Conservation (phyloP, 1,284 basidiomycete species). For the Papiliotrema nemorosa region DNA sequence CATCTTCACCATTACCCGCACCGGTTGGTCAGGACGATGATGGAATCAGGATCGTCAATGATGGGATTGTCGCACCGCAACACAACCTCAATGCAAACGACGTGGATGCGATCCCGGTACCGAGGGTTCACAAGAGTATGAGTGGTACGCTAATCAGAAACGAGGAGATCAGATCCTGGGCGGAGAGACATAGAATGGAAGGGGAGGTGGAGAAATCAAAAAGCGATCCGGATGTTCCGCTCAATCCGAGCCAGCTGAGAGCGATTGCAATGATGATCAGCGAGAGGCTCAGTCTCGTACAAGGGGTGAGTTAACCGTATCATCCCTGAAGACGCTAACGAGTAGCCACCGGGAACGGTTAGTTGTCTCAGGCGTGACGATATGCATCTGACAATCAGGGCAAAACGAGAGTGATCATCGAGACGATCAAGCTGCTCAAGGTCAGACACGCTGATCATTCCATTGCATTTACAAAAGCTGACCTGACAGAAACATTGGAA, state of each 20-base stretch:
- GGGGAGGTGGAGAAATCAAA: conserved; percentile 60
- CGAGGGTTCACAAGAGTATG: conserved; percentile 5
- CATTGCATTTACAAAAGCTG: not conserved
- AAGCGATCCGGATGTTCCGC: conserved; percentile 70
- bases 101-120: conserved; percentile 33
- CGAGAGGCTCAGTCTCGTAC: conserved; percentile 72
- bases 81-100: conserved; percentile 27
- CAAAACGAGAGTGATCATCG: conserved; percentile 88
- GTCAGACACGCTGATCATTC: conserved; percentile 36
- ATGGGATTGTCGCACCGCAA: conserved; percentile 17
- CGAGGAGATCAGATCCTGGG: conserved; percentile 72
- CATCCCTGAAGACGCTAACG: not conserved
- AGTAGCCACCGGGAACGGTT: conserved; percentile 79
- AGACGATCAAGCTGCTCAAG: conserved; percentile 79
- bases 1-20: not conserved
- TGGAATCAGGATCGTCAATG: conserved; percentile 9
- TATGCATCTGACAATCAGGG: conserved; percentile 40
- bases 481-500: conserved; percentile 63
- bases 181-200: conserved; percentile 59
- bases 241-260: conserved; percentile 75
- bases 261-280: conserved; percentile 85
- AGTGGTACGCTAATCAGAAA: conserved; percentile 60
- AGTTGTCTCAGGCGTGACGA: not conserved
- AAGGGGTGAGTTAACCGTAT: conserved; percentile 62
- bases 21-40: not conserved